Evolutionary conservation across 768 basidiomycete species (phyloP), one percentile per base, ranked within the genome.

Genomic region (Nevesoporus exiguus): DNA sequence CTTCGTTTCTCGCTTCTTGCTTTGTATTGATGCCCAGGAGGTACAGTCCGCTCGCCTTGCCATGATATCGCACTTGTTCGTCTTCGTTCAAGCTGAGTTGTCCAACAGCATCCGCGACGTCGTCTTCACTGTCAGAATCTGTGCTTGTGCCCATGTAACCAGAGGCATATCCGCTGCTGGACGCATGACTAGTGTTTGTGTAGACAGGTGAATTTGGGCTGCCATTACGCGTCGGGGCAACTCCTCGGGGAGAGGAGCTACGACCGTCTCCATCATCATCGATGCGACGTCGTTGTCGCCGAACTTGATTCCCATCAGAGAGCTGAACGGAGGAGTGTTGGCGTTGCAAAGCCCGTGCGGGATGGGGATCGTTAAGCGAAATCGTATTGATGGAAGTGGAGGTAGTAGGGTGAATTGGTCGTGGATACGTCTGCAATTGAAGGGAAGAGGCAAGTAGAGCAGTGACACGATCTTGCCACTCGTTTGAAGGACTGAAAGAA

Each of bases 1-100:
- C 86, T 59, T 87, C 85, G 59, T 85, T 88, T 62, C 87, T 76
- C 37, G 77, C 75, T 63, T 88, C 87, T 49, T 76, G 67, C 41
- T 84, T 77, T 47, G 83, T 81, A 55, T 80, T 80, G 59, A 73
- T 73, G 15, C 82, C 83, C 44, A 93, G 70, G 52, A 93, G 75
- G 68, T 93, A 84, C 57, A 93, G 69, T 2, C 91, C 90, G 54
- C 88, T 90, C 5, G 82, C 86, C 69, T 90, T 90, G 27, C 92
- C 91, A 63, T 95, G 93, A 68, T 86, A 94, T 34, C 93, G 75
- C 13, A 95, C 83, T 66, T 94, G 84, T 52, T 83, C 80, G 50
- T 93, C 88, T 73, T 95, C 93, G 62, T 95, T 93, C 61, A 95
- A 63, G 58, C 88, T 90, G 54, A 95, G 75, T 71, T 94, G 91